A percentile compares a stretch with the other conserved stretches of the same genome.
Conservation (phyloP, 805 yeast species). For the Maudiozyma serrabonitensis region DNA sequence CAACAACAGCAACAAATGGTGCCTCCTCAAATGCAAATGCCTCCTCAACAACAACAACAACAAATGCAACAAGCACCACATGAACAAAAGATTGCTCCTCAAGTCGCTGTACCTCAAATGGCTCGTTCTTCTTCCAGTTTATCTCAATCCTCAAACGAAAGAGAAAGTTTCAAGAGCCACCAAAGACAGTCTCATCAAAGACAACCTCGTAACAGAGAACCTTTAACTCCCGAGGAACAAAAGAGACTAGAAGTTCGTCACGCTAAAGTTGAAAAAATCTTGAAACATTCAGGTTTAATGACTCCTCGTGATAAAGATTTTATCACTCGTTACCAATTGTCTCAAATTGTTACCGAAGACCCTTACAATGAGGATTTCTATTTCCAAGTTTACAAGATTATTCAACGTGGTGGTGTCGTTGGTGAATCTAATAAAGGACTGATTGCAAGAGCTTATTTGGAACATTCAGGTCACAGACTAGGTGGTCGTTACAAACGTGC, state of each 20-base stretch:
- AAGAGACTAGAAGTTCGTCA: conserved; percentile 58
- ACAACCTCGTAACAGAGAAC: conserved; percentile 27
- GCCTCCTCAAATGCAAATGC: conserved; percentile 1
- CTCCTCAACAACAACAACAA: background rate
- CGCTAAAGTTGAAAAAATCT: conserved; percentile 63
- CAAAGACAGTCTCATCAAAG: conserved; percentile 8
- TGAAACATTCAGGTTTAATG: conserved; percentile 87
- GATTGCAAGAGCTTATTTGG: conserved; percentile 87
- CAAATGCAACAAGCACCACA: background rate
- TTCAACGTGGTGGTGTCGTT: conserved; percentile 39
- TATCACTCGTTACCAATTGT: conserved; percentile 86
- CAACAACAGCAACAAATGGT: conserved; percentile 1
- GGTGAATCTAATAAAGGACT: conserved; percentile 50
- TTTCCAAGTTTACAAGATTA: conserved; percentile 79
- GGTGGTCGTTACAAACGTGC: conserved; percentile 81
- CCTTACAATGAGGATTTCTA: conserved; percentile 96
- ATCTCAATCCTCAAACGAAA: background rate
- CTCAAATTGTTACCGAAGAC: conserved; percentile 93
- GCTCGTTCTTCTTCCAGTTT: background rate
- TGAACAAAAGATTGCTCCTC: background rate
- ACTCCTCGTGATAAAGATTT: conserved; percentile 94
- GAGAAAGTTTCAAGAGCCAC: background rate
- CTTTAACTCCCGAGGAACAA: conserved; percentile 63
- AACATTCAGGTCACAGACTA: conserved; percentile 81
- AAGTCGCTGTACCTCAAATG: conserved; percentile 17